These are phyloP conservation scores for Pyrenophora tritici-repentis DNA, from an alignment of 2,329 filamentous ascomycete genomes.

Conservation along the genomic window DNA sequence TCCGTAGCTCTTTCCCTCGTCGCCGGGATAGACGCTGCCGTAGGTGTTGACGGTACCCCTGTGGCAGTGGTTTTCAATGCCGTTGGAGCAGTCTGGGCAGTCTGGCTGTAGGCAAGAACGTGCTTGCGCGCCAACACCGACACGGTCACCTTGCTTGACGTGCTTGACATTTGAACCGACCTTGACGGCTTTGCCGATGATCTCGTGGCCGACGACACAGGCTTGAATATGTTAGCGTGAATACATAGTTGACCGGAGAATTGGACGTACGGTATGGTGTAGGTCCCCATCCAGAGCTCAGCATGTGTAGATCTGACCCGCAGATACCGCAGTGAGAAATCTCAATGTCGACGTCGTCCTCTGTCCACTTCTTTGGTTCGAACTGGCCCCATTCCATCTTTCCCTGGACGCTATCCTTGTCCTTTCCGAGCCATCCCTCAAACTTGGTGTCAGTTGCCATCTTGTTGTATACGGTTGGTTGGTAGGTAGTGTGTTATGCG, in stretches of 20 bases:
- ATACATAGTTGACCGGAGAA: background rate
- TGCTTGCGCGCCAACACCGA: conserved; percentile 57
- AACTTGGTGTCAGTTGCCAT: conserved; percentile 46
- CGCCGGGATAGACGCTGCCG: conserved; percentile 54
- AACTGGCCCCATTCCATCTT: conserved; percentile 60
- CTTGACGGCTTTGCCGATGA: conserved; percentile 47
- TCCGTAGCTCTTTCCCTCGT: conserved; percentile 64
- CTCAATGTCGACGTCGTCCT: conserved; percentile 64
- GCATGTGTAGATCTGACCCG: conserved; percentile 43
- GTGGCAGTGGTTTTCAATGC: conserved; percentile 56
- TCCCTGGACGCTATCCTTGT: conserved; percentile 55
- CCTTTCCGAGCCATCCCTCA: conserved; percentile 62
- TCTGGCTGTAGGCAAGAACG: conserved; percentile 51
- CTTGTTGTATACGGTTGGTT: background rate
- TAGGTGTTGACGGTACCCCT: conserved; percentile 51
- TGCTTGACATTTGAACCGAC: conserved; percentile 53
- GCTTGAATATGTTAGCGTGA: conserved; percentile 43
- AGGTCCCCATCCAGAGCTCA: conserved; percentile 46
- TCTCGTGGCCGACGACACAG: conserved; percentile 51
- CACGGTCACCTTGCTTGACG: conserved; percentile 66
- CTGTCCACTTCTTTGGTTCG: conserved; percentile 58
- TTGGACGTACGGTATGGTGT: conserved; percentile 28
- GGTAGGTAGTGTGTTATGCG: background rate
- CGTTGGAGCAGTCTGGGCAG: conserved; percentile 54
- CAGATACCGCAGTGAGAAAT: conserved; percentile 50